A percentile compares a stretch with the other conserved stretches of the same genome.
Conservation (phyloP, 83 land plant species). For the Thuja plicata region DNA sequence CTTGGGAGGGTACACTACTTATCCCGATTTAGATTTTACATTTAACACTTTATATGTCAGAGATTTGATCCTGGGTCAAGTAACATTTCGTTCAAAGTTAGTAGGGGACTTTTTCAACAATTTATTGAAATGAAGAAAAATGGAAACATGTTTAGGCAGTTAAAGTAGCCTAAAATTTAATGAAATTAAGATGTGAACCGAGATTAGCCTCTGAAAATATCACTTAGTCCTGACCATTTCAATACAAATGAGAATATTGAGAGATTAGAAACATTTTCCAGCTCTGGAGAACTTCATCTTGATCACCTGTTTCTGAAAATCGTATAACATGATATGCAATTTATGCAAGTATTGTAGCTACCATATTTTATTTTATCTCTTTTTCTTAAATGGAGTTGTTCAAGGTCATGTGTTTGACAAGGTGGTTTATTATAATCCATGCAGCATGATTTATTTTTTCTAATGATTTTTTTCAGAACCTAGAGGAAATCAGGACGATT, state of each 20-base stretch:
- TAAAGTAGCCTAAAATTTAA: background rate
- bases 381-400: background rate
- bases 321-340: background rate
- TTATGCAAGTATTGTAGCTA: background rate
- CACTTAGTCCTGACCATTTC: background rate
- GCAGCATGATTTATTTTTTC: background rate
- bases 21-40: background rate
- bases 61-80: background rate
- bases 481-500: slow-evolving; percentile 70
- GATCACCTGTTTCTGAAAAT: background rate
- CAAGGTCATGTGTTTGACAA: background rate
- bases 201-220: background rate
- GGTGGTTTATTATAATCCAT: background rate
- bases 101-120: background rate
- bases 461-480: slow-evolving; percentile 62
- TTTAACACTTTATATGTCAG: background rate
- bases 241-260: background rate
- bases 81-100: background rate
- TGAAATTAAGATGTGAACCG: background rate
- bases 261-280: background rate
- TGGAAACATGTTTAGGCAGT: background rate
- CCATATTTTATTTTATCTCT: background rate
- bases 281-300: background rate
- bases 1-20: background rate
- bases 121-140: background rate